Conservation (phyloP, 73 alveolate genomes). For the Urostyla sp. region DNA sequence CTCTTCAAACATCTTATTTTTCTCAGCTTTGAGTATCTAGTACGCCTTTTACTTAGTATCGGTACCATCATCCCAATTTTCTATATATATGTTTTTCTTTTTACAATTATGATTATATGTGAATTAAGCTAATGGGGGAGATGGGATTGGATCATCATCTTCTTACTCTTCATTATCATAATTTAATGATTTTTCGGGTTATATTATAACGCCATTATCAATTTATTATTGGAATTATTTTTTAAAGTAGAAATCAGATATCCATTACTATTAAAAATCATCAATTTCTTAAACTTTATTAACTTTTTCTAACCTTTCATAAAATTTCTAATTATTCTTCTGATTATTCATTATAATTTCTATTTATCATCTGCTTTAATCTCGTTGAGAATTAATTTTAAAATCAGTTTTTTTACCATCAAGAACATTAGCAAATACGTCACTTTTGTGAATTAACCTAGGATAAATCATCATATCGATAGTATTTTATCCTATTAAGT, state of each 20-base stretch:
- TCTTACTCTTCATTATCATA: not conserved
- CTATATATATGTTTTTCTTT: constrained; percentile 10
- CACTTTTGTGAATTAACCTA: constrained; percentile 83
- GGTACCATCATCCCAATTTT: constrained; percentile 60
- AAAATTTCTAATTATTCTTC: not conserved
- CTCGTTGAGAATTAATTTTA: constrained; percentile 23
- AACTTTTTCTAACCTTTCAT: constrained; percentile 19
- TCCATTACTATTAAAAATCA: not conserved
- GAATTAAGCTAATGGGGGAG: not conserved
- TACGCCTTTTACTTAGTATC: constrained; percentile 47
- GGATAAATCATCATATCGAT: constrained; percentile 91
- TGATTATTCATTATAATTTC: not conserved
- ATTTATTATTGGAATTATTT: no score
- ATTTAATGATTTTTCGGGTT: not conserved
- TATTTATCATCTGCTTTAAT: constrained; percentile 11
- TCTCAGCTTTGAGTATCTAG: constrained; percentile 38
- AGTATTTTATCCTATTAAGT: constrained; percentile 95
- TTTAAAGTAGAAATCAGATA: constrained; percentile 45
- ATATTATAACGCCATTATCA: no score
- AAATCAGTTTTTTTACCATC: constrained; percentile 63
- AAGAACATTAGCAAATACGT: constrained; percentile 85
- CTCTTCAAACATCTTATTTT: constrained; percentile 52
- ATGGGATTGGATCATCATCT: constrained; percentile 31
- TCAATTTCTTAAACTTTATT: not conserved
- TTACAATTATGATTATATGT: not conserved